A percentile compares a stretch with the other conserved stretches of the same genome.
These are phyloP conservation scores for Pichia sp. DNA, from an alignment of 1,139 yeast genomes.

Conservation along the genomic window DNA sequence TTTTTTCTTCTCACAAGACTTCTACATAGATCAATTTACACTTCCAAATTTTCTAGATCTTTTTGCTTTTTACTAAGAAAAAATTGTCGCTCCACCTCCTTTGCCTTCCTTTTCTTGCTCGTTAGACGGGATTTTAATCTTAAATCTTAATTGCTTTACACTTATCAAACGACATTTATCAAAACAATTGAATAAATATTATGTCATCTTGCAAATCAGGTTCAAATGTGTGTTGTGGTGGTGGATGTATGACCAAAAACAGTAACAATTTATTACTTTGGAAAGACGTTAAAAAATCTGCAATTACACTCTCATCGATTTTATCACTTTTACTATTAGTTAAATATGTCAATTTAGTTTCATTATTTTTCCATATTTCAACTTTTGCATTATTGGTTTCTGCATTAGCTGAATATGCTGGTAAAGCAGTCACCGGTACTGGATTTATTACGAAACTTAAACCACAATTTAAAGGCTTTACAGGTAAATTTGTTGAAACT, in stretches of 20 bases:
- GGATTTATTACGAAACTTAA: conserved; percentile 65
- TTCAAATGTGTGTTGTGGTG: conserved; percentile 23
- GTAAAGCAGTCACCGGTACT: conserved; percentile 60
- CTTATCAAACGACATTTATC: background rate
- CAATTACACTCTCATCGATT: conserved; percentile 64
- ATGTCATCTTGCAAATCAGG: conserved; percentile 12
- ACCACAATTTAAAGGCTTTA: conserved; percentile 36
- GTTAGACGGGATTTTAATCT: background rate
- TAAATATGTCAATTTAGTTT: conserved; percentile 65
- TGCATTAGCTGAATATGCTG: conserved; percentile 64
- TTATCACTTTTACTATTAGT: conserved; percentile 53
- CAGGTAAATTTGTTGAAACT: conserved; percentile 36
- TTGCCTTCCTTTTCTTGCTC: background rate
- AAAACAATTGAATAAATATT: background rate
- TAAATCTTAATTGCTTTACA: background rate
- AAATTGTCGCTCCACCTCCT: background rate
- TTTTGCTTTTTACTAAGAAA: too few species aligned
- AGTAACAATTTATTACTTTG: conserved; percentile 53
- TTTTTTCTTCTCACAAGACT: too few species aligned
- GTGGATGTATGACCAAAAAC: conserved; percentile 23
- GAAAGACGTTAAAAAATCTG: conserved; percentile 77
- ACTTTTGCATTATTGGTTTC: conserved; percentile 41
- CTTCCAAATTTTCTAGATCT: too few species aligned
- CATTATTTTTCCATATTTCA: conserved; percentile 55
- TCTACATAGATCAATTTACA: too few species aligned